Evolutionary conservation across 2,329 filamentous ascomycete species (phyloP), one percentile per base, ranked within the genome.

Genomic region (Thelonectria discophora): DNA sequence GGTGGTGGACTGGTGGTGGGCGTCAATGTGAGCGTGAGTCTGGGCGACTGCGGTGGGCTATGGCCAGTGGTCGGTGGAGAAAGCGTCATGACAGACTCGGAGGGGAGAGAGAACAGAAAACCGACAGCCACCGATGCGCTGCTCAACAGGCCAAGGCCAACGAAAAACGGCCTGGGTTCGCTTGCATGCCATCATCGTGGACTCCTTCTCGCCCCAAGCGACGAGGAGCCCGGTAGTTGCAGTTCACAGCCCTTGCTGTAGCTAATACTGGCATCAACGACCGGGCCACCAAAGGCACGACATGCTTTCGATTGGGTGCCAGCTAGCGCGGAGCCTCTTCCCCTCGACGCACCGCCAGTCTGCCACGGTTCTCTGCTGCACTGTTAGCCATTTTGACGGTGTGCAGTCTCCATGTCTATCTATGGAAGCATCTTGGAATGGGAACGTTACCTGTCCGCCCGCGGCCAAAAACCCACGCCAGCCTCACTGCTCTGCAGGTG

Each of bases 401-500:
- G 53, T 27, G 34, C 48, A 18, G 58, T 43, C 53, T 56, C 48
- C 21, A 45, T 57, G 34, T 61, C 58, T 61, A 61, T 61, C 58
- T 61, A 61, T 61, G 58, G 58, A 61, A 61, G 53, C 58, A 61
- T 61, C 39, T 56, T 60, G 52, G 52, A 61, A 61, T 61, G 58
- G 58, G 53, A 61, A 61, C 53, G 58, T 61, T 61, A 61, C 58
- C 48, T 61, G 58, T 50, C 58, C 58, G 34, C 34, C 34, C 15
- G 34, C 3, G 34, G 55, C 52, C 58, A 50, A 47, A 47, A 24
- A 56, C 53, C 58, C 58, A 56, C 58, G 45, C 58, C 58, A 61
- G 58, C 58, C 58, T 60, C 58, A 49, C 53, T 61, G 58, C 48
- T 56, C 58, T 61, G 52, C 62, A 71, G 55, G 67, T 66, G 61